Evolutionary conservation across 2,329 filamentous ascomycete species (phyloP).

Genomic region (Aspergillus floridensis): DNA sequence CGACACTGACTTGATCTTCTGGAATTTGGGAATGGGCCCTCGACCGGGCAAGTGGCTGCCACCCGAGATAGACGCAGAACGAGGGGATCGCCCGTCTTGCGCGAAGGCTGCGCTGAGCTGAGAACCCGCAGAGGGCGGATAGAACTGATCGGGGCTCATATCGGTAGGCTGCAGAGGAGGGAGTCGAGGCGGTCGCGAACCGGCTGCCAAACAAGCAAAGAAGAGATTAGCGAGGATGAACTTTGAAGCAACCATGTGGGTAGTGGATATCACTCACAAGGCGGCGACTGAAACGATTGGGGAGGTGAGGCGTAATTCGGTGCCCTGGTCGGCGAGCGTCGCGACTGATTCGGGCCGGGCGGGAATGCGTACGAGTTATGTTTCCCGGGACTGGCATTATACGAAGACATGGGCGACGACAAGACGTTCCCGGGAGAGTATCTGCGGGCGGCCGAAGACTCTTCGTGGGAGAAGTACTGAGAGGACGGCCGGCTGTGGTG

Average conservation of each 20-base stretch:
- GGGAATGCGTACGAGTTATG: constrained; percentile 55
- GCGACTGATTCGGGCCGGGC: constrained; percentile 51
- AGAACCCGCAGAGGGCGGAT: constrained; percentile 67
- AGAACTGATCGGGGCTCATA: constrained; percentile 65
- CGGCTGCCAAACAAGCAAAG: constrained; percentile 36
- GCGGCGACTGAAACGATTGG: constrained; percentile 59
- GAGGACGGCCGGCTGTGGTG: constrained; percentile 69
- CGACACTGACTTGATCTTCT: constrained; percentile 67
- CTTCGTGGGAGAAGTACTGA: constrained; percentile 69
- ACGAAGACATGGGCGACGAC: constrained; percentile 76
- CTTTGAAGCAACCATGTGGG: not conserved
- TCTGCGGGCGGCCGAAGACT: constrained; percentile 79
- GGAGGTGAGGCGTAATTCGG: constrained; percentile 57
- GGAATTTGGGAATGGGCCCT: constrained; percentile 82
- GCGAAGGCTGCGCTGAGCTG: constrained; percentile 68
- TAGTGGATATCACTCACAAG: constrained; percentile 44
- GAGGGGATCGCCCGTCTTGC: constrained; percentile 51
- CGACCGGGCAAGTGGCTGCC: constrained; percentile 49
- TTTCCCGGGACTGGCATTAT: constrained; percentile 63
- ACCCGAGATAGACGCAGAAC: constrained; percentile 47
- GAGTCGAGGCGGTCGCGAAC: constrained; percentile 61
- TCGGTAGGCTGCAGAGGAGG: constrained; percentile 71
- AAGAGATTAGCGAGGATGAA: constrained; percentile 15
- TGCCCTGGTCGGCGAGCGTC: constrained; percentile 76
- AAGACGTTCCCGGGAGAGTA: constrained; percentile 95